These are phyloP conservation scores for Colletotrichum kahawae DNA, from an alignment of 2,329 filamentous ascomycete genomes.

Conservation along the genomic window DNA sequence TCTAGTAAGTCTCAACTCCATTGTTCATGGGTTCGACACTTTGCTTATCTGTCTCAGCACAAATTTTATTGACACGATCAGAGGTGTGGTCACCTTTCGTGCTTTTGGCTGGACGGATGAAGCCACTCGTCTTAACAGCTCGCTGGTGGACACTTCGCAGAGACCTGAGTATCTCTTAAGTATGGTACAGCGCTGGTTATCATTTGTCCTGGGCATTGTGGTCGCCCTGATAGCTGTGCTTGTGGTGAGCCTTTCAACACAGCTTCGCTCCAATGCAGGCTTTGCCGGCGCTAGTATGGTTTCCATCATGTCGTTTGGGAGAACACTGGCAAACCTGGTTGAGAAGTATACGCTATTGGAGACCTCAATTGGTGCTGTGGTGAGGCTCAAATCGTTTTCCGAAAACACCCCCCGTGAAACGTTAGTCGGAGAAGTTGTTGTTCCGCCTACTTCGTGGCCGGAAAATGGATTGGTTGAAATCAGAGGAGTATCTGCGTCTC, in stretches of 20 bases:
- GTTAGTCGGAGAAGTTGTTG: conserved; percentile 5
- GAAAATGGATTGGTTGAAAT: conserved; percentile 33
- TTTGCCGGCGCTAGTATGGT: conserved; percentile 44
- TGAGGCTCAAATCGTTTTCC: conserved; percentile 30
- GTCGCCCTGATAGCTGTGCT: conserved; percentile 52
- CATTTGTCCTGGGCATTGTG: conserved; percentile 52
- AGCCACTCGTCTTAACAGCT: conserved; percentile 44
- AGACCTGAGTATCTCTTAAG: conserved; percentile 61
- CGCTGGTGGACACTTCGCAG: conserved; percentile 58
- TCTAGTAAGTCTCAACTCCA: conserved; percentile 46
- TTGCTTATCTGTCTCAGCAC: conserved; percentile 29
- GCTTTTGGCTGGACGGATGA: conserved; percentile 60
- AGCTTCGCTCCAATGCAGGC: conserved; percentile 37
- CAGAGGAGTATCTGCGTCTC: conserved; percentile 22
- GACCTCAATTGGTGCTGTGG: conserved; percentile 31
- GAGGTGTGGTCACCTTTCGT: conserved; percentile 58
- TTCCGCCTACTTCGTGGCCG: conserved; percentile 34
- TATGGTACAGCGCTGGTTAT: conserved; percentile 64
- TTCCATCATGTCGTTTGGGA: conserved; percentile 40
- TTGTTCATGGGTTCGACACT: not conserved
- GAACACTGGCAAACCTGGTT: conserved; percentile 32
- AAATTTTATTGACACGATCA: conserved; percentile 60
- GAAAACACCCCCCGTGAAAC: conserved; percentile 27
- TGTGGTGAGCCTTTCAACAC: conserved; percentile 54
- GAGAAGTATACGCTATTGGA: conserved; percentile 35